Conservation (phyloP, 306 rosid species). For the Casuarina glauca region DNA sequence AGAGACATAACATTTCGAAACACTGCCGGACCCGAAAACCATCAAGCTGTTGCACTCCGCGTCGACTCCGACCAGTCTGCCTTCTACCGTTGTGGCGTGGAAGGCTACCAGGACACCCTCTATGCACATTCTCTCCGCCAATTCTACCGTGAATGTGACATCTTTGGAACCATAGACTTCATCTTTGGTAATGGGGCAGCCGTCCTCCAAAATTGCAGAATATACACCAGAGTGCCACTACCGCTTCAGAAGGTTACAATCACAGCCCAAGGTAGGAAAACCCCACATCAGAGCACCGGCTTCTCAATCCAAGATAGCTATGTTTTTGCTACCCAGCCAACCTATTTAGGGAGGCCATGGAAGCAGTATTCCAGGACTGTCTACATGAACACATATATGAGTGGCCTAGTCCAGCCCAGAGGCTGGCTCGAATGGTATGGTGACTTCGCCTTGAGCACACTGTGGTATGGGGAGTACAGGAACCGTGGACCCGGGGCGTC, state of each 20-base stretch:
- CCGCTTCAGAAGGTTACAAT: conserved; percentile 74
- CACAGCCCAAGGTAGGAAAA: conserved; percentile 82
- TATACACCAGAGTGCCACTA: conserved; percentile 73
- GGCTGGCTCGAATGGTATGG: conserved; percentile 94
- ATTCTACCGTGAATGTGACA: conserved; percentile 72
- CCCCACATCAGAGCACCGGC: conserved; percentile 78
- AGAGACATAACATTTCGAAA: conserved; percentile 72
- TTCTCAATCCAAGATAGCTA: conserved; percentile 68
- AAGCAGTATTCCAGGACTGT: conserved; percentile 71
- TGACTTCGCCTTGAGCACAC: conserved; percentile 62
- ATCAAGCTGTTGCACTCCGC: conserved; percentile 78
- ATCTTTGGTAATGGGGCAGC: conserved; percentile 89
- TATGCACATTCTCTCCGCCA: conserved; percentile 78
- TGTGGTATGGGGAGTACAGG: conserved; percentile 87
- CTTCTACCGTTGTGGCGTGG: conserved; percentile 74
- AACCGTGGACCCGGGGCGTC: conserved; percentile 67
- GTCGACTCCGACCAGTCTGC: conserved; percentile 91
- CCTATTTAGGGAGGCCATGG: conserved; percentile 83
- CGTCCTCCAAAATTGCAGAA: conserved; percentile 69
- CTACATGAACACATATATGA: conserved; percentile 69
- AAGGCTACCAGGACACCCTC: conserved; percentile 86
- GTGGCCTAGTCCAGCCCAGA: conserved; percentile 66
- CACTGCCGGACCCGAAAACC: conserved; percentile 70
- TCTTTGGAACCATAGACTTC: conserved; percentile 84
- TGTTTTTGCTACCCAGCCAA: conserved; percentile 67